phyloP scores from a whole-genome alignment of 805 yeast genomes.

The Priceomyces fermenticarens region DNA sequence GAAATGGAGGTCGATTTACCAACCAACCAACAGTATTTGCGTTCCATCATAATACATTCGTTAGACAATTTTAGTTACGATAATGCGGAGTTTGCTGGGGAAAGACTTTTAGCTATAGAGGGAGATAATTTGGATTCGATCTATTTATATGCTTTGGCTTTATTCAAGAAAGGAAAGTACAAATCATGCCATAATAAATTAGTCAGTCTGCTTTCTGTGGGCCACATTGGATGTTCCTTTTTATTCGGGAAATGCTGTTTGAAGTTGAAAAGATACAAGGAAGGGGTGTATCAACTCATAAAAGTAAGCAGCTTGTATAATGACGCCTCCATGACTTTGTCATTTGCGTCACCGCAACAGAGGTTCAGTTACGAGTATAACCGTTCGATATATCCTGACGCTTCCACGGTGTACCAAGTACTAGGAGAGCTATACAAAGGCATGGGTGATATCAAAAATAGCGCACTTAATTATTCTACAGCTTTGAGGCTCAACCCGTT shows the following conservation, averaged over 20 bases:
- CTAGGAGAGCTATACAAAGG: constrained; percentile 66
- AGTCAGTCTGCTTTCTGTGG: constrained; percentile 31
- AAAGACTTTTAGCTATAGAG: constrained; percentile 66
- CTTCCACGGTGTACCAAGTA: constrained; percentile 64
- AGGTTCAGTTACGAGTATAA: constrained; percentile 37
- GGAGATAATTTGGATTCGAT: constrained; percentile 55
- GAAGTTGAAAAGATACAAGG: constrained; percentile 49
- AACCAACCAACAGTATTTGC: constrained; percentile 41
- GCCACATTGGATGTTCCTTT: constrained; percentile 73
- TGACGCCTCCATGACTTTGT: constrained; percentile 9
- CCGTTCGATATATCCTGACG: constrained; percentile 52
- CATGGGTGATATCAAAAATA: constrained; percentile 59
- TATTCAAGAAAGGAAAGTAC: constrained; percentile 55
- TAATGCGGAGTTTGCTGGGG: constrained; percentile 86
- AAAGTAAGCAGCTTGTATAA: constrained; percentile 29
- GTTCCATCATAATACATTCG: constrained; percentile 63
- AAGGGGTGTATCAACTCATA: constrained; percentile 53
- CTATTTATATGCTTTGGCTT: constrained; percentile 67
- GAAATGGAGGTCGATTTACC: constrained; percentile 10
- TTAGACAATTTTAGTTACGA: constrained; percentile 64
- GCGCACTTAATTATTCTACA: constrained; percentile 63
- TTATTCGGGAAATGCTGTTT: constrained; percentile 69
- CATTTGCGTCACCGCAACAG: constrained; percentile 17
- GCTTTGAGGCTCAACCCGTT: constrained; percentile 75
- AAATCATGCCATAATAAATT: constrained; percentile 57